A percentile compares a stretch with the other conserved stretches of the same genome.
Evolutionary conservation across 108 stramenopile species (phyloP).

Genomic region (Skeletonema tropicum): DNA sequence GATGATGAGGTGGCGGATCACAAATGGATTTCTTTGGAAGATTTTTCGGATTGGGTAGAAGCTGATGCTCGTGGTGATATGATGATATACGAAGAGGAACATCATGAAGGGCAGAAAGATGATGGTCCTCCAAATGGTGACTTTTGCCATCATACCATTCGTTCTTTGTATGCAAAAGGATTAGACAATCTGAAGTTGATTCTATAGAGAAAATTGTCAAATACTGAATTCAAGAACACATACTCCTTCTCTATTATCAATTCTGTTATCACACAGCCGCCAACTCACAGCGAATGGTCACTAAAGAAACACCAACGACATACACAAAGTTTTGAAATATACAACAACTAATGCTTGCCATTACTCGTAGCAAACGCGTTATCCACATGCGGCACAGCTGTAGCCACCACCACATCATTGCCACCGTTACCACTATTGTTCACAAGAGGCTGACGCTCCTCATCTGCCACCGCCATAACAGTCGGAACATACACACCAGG

Average conservation of each 20-base stretch:
- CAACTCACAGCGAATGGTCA: neutral
- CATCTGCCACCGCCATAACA: constrained; percentile 39
- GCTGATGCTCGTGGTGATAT: constrained; percentile 24
- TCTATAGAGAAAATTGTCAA: neutral
- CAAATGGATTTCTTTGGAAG: constrained; percentile 45
- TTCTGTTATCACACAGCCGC: too few relatives aligned
- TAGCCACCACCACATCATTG: constrained; percentile 9
- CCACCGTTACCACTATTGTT: neutral
- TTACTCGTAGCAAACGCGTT: constrained; percentile 2
- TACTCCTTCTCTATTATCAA: neutral
- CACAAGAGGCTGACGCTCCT: neutral
- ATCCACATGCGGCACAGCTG: constrained; percentile 27
- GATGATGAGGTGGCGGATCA: constrained; percentile 51
- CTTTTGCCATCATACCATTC: constrained; percentile 49
- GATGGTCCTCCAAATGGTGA: constrained; percentile 42
- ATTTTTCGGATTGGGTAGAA: constrained; percentile 26
- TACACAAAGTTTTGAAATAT: neutral
- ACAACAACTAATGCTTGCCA: neutral
- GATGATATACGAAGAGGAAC: neutral
- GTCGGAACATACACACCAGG: constrained; percentile 49
- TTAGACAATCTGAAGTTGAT: constrained; percentile 24
- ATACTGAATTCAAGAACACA: neutral
- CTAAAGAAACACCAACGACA: neutral
- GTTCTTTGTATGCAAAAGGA: constrained; percentile 33
- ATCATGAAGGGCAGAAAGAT: constrained; percentile 19